Evolutionary conservation across 306 rosid genomes (phyloP).

Genomic region (Betula pendula): DNA sequence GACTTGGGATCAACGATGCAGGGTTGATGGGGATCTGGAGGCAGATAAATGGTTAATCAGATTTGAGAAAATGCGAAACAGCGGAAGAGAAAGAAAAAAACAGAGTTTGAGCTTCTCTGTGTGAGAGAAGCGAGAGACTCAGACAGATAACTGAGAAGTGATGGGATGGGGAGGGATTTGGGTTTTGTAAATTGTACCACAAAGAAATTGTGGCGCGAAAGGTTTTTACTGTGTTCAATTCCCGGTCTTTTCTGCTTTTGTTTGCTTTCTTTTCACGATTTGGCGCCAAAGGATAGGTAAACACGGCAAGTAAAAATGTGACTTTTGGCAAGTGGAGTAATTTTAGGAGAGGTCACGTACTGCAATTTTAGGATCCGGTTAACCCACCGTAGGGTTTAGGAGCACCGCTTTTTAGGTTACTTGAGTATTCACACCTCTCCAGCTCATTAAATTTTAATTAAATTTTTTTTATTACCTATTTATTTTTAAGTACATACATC

Average conservation of each 20-base stretch:
- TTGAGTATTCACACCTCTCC: too few relatives aligned
- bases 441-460: too few relatives aligned
- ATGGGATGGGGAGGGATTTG: neutral
- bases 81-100: neutral
- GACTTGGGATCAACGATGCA: neutral
- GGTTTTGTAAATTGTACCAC: neutral
- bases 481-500: too few relatives aligned
- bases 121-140: neutral
- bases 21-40: neutral
- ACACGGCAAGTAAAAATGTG: neutral
- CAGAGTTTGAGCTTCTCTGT: neutral
- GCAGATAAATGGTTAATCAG: neutral
- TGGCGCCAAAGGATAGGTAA: constrained; percentile 15
- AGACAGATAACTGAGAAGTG: neutral
- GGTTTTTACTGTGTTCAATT: constrained; percentile 1
- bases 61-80: neutral
- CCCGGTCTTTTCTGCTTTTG: constrained; percentile 14
- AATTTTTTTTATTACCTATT: too few relatives aligned
- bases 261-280: neutral
- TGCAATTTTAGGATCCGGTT: too few relatives aligned
- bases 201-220: constrained; percentile 40
- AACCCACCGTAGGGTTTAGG: too few relatives aligned
- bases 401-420: too few relatives aligned
- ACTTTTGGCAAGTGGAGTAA: too few relatives aligned
- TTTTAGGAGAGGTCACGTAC: too few relatives aligned